Evolutionary conservation across 495 filamentous ascomycete genomes (phyloP), one percentile per base, ranked within the genome.

Genomic region (Venustampulla echinocandica): DNA sequence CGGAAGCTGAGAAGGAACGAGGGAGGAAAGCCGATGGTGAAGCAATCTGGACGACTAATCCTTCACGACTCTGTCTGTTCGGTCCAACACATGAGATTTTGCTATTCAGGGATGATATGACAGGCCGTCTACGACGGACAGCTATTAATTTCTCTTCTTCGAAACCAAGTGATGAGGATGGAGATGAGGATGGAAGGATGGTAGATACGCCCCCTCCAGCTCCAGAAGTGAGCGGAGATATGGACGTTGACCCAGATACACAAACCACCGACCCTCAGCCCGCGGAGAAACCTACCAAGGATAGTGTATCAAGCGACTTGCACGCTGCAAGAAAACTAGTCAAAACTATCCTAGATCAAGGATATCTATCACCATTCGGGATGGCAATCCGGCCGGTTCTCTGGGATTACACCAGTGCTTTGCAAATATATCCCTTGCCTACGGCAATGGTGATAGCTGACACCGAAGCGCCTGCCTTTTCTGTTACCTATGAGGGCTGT

Each of bases 311-410:
- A 17, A 60, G 74, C 38, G 74, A 82, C 35, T 57, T 75, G 13
- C 64, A 61, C 24, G 70, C 74, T 43, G 84, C 88, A n/a, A 78
- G 88, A 39, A 87, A 85, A 56, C 70, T 96, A 0, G 85, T 89
- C 54, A 94, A 93, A 59, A 94, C 93, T 0, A 59, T 98, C 22
- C 71, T 98, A n/a, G 90, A 95, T 55, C 92, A 98, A 62, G 87
- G 86, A 3, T 82, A 85, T 28, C 67, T 98, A 4, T 81, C 84
- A 0, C 92, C 92, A 0, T 98, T 96, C 64, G 82, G 85, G 0
- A 71, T 86, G 21, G 67, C 76, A 1, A 67, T 73, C 20, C 75
- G 92, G 2, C 92, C 92, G 1, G 74, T 94, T 10, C 72, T 92
- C 42, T 96, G 92, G 92, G 89, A 95, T 63, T 85, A 83, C 64